phyloP scores from a whole-genome alignment of 805 yeast genomes.

The Jamesozyma lodderae region DNA sequence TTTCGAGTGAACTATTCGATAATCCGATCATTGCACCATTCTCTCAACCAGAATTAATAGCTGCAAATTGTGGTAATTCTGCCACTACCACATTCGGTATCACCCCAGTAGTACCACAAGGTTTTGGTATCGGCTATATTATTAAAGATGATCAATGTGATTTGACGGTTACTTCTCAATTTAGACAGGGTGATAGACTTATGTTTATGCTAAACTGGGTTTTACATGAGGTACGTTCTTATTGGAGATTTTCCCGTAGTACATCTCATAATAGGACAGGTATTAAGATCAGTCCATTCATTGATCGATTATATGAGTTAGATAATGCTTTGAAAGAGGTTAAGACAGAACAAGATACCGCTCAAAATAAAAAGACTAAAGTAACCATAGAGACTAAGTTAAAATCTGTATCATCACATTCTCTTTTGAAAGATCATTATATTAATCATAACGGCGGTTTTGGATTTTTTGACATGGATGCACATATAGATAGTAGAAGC shows the following conservation, averaged over 20 bases:
- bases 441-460: slow-evolving; percentile 12
- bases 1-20: slow-evolving; percentile 42
- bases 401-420: not conserved
- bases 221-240: slow-evolving; percentile 46
- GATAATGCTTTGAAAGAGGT: slow-evolving; percentile 28
- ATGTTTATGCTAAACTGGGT: slow-evolving; percentile 66
- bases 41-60: slow-evolving; percentile 35
- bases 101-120: slow-evolving; percentile 82
- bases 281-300: slow-evolving; percentile 22
- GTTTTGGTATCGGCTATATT: slow-evolving; percentile 88
- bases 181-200: slow-evolving; percentile 74
- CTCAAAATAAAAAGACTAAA: too few species aligned
- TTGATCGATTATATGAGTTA: slow-evolving; percentile 28
- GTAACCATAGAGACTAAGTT: too few species aligned
- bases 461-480: slow-evolving; percentile 24
- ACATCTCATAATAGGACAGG: slow-evolving; percentile 11
- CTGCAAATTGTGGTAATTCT: slow-evolving; percentile 87
- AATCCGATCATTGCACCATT: slow-evolving; percentile 29
- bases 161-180: slow-evolving; percentile 78
- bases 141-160: slow-evolving; percentile 73
- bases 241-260: slow-evolving; percentile 28
- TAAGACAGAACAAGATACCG: not conserved
- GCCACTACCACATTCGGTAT: slow-evolving; percentile 80
- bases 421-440: not conserved
- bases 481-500: slow-evolving; percentile 21